phyloP scores from a whole-genome alignment of 2,329 filamentous ascomycete species.

The Monilinia aucupariae region DNA sequence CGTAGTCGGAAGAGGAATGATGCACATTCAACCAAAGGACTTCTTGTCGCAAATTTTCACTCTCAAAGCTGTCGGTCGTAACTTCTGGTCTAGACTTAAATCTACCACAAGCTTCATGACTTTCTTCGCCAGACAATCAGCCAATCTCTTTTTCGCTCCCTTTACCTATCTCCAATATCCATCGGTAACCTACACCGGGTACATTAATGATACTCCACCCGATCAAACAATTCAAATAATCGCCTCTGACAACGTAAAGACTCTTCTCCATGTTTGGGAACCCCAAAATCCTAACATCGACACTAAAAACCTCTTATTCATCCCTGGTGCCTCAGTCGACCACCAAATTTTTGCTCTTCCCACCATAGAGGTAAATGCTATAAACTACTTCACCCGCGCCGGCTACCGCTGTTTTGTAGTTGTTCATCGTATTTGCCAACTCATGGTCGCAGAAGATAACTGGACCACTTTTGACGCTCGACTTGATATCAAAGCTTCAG shows the following conservation, averaged over 20 bases:
- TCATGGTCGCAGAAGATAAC: slow-evolving; percentile 45
- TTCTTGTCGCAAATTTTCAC: slow-evolving; percentile 53
- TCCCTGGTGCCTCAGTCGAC: slow-evolving; percentile 58
- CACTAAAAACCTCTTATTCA: slow-evolving; percentile 51
- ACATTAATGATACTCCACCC: slow-evolving; percentile 47
- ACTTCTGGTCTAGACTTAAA: slow-evolving; percentile 40
- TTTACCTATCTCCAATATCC: slow-evolving; percentile 54
- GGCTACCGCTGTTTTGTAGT: slow-evolving; percentile 56
- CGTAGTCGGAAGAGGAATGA: slow-evolving; percentile 54
- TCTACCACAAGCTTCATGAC: slow-evolving; percentile 48
- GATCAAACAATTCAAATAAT: slow-evolving; percentile 42
- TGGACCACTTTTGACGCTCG: slow-evolving; percentile 57
- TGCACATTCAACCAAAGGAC: slow-evolving; percentile 49
- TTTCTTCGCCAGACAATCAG: slow-evolving; percentile 51
- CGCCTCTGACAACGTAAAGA: slow-evolving; percentile 48
- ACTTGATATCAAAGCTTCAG: slow-evolving; percentile 52
- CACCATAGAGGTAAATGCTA: slow-evolving; percentile 56
- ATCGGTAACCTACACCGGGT: slow-evolving; percentile 43
- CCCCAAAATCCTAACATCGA: slow-evolving; percentile 37
- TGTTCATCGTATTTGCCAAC: slow-evolving; percentile 53
- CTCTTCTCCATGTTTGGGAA: slow-evolving; percentile 53
- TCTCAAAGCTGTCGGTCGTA: slow-evolving; percentile 46
- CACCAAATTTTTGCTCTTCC: slow-evolving; percentile 58
- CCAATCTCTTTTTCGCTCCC: slow-evolving; percentile 49
- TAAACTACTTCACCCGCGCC: slow-evolving; percentile 56